These are phyloP conservation scores for Fraxinus sp. DNA, from an alignment of 305 asterid genomes.

Conservation along the genomic window DNA sequence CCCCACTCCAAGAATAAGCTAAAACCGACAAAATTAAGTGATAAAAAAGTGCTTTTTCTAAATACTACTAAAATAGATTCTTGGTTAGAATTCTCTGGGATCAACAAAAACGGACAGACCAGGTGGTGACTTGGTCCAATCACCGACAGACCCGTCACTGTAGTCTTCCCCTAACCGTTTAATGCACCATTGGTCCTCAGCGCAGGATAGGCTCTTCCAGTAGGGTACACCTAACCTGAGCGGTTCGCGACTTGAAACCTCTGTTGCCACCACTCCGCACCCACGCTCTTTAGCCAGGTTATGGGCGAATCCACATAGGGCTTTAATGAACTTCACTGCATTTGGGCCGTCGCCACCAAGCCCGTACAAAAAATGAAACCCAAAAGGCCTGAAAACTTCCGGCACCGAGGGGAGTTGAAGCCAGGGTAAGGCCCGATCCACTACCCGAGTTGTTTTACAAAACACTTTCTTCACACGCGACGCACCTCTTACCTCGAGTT, in stretches of 20 bases:
- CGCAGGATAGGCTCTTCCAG: slow-evolving; percentile 87
- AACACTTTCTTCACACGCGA: slow-evolving; percentile 49
- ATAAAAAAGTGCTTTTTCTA: background rate
- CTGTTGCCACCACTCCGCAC: slow-evolving; percentile 89
- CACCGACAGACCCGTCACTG: slow-evolving; percentile 73
- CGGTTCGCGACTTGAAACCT: slow-evolving; percentile 72
- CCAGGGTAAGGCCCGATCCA: slow-evolving; percentile 87
- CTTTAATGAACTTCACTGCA: slow-evolving; percentile 33
- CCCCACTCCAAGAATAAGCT: background rate
- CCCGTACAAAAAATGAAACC: slow-evolving; percentile 80
- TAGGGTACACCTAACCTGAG: slow-evolving; percentile 73
- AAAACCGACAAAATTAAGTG: background rate
- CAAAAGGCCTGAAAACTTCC: slow-evolving; percentile 72
- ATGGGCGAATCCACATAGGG: slow-evolving; percentile 63
- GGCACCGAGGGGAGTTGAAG: slow-evolving; percentile 74
- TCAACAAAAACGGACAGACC: slow-evolving; percentile 87
- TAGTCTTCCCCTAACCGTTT: slow-evolving; percentile 68
- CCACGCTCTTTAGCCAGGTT: slow-evolving; percentile 65
- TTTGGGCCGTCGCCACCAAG: slow-evolving; percentile 82
- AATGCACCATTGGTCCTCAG: slow-evolving; percentile 89
- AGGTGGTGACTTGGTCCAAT: slow-evolving; percentile 84
- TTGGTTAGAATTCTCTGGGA: slow-evolving; percentile 77
- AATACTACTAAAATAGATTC: slow-evolving; percentile 27
- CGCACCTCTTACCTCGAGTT: slow-evolving; percentile 86
- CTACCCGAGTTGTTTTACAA: slow-evolving; percentile 51